Base-by-base conservation (phyloP, 1,139 yeast genomes). In the Blastobotrys petasosporus region DNA sequence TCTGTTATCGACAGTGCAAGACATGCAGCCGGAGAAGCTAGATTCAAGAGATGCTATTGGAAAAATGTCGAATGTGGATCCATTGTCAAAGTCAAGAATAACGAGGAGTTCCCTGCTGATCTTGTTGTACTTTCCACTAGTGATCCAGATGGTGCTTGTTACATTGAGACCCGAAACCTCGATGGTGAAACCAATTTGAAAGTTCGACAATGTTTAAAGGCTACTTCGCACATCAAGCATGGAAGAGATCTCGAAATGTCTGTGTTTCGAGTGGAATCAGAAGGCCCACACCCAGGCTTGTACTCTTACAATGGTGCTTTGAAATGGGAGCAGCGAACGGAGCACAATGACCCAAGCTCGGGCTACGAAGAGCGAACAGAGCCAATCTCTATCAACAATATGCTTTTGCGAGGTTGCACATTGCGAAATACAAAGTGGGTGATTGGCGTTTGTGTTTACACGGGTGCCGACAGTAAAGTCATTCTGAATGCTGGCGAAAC, bases 151-250 rank as follows among this genome's bases (percentile, higher is more conserved):
- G 95, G 95, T 29, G 90, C 82, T 41, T 90, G 97, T 67, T 90
- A 80, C 60, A 81, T 90, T 37, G 98, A 92, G 65, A 92, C 98
- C 1, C 85, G 88, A 59, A 92, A 90, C 64, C 73, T 92, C 58
- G 98, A 92, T 66, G 98, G 98, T 64, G 98, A 92, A 67, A 86
- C 97, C 2, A 92, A 90, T 63, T 73, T 92, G 66, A 92, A 92
- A 64, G 77, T 79, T 34, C 82, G 88, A 54, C 81, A 78, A 53
- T 79, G 94, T 11, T 66, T 90, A 45, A 76, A 78, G 49, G 78
- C 85, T 53, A 85, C 94, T 17, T 74, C 79, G 32, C 60, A 66
- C n/a, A 67, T 86, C 48, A 77, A 74, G 54, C 86, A 75, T 51
- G 74, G 92, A 0, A 70, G 75, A 37, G 96, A 90, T 60, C 69